Evolutionary conservation across 108 stramenopile species (phyloP), one percentile per base, ranked within the genome.

Genomic region (Nitzschia palea): DNA sequence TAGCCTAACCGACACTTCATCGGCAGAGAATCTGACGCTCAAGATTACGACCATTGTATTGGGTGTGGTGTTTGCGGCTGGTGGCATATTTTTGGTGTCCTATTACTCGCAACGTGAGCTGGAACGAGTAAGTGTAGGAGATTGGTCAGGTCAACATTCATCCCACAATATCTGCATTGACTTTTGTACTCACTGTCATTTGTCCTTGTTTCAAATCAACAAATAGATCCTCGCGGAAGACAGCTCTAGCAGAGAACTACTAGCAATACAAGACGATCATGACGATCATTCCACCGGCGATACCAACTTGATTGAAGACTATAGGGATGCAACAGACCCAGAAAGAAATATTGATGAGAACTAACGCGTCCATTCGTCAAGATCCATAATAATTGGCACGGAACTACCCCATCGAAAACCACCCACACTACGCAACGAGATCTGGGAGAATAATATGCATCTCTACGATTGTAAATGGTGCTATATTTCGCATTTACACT

Each of bases 401-500:
- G n/a, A n/a, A n/a, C n/a, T n/a, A n/a, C n/a, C n/a, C n/a, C n/a
- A n/a, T n/a, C n/a, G n/a, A n/a, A n/a, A n/a, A n/a, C n/a, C n/a
- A n/a, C n/a, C n/a, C n/a, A n/a, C n/a, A n/a, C n/a, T n/a, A n/a
- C n/a, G n/a, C n/a, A n/a, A n/a, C n/a, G n/a, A n/a, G n/a, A n/a
- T n/a, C n/a, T n/a, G n/a, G n/a, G n/a, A n/a, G n/a, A n/a, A n/a
- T n/a, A n/a, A n/a, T n/a, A n/a, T n/a, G n/a, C n/a, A n/a, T n/a
- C n/a, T n/a, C n/a, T n/a, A n/a, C n/a, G n/a, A n/a, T n/a, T n/a
- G n/a, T n/a, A n/a, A n/a, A n/a, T n/a, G n/a, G n/a, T n/a, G n/a
- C 47, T 82, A 93, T 66, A 93, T 88, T 52, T 84, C 80, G 53
- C 92, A 93, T 70, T 90, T 90, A 71, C 92, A 90, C 20, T 70